A percentile compares a stretch with the other conserved stretches of the same genome.
phyloP scores from a whole-genome alignment of 164 flowering plant species.

The Vitis vinifera region DNA sequence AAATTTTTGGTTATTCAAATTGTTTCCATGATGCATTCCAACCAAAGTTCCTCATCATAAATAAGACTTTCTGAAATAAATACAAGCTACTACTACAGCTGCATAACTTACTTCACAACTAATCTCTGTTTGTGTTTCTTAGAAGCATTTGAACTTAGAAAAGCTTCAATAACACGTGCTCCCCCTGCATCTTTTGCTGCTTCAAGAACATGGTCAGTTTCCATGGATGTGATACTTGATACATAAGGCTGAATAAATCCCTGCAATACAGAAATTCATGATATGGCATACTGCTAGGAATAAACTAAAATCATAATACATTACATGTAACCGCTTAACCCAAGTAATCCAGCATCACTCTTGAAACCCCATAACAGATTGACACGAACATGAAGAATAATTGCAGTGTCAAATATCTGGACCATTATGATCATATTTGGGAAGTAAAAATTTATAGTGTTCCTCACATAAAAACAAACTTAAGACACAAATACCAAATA shows the following conservation, averaged over 20 bases:
- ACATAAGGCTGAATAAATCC: conserved; percentile 60
- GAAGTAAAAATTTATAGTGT: too few species aligned
- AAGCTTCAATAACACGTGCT: conserved; percentile 81
- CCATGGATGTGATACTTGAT: conserved; percentile 67
- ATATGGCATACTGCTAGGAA: not conserved
- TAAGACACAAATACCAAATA: too few species aligned
- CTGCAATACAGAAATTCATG: conserved; percentile 32
- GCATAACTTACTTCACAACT: conserved; percentile 55
- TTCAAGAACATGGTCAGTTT: conserved; percentile 59
- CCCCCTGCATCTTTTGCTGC: conserved; percentile 74
- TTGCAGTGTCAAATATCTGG: not conserved
- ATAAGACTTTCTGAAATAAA: not conserved
- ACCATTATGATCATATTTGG: too few species aligned
- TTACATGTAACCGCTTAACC: not conserved
- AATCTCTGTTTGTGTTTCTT: conserved; percentile 66
- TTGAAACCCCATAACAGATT: not conserved
- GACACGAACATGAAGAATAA: too few species aligned
- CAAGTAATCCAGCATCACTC: not conserved
- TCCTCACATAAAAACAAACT: too few species aligned
- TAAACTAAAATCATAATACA: not conserved
- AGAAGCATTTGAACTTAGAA: conserved; percentile 66
- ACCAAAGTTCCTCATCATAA: too few species aligned
- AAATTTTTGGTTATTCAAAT: too few species aligned
- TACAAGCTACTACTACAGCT: not conserved
- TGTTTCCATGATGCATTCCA: too few species aligned